A percentile compares a stretch with the other conserved stretches of the same genome.
These are phyloP conservation scores for Paxillus rubicundulus DNA, from an alignment of 768 basidiomycete species.

Conservation along the genomic window DNA sequence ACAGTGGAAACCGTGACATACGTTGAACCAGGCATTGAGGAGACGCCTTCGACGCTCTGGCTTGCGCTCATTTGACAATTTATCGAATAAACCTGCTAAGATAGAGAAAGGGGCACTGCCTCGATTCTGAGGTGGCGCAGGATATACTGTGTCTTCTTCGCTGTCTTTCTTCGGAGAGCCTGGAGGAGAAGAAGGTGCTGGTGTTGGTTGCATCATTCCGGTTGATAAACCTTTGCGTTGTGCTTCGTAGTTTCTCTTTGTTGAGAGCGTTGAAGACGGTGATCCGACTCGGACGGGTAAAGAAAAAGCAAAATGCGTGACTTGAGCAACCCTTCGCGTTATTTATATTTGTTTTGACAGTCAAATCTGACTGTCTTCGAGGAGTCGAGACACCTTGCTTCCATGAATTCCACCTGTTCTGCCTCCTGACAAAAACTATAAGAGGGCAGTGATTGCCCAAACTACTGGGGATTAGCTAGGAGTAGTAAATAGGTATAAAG, in stretches of 20 bases:
- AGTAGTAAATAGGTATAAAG: too few relatives aligned
- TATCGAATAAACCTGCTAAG: conserved; percentile 71
- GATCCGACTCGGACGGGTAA: too few relatives aligned
- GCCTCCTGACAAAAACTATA: too few relatives aligned
- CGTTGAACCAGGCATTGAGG: conserved; percentile 77
- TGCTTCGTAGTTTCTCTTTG: not conserved
- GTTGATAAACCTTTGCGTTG: not conserved
- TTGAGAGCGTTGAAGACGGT: not conserved
- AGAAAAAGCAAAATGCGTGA: not conserved
- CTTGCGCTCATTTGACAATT: conserved; percentile 68
- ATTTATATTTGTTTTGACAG: conserved; percentile 16
- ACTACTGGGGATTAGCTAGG: too few relatives aligned
- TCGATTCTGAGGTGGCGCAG: conserved; percentile 60
- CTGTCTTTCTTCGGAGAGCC: conserved; percentile 36
- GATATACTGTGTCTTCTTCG: conserved; percentile 39
- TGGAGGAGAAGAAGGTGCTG: conserved; percentile 60
- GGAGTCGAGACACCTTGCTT: too few relatives aligned
- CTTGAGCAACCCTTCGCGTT: conserved; percentile 12
- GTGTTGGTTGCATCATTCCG: conserved; percentile 59
- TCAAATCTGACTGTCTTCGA: too few relatives aligned
- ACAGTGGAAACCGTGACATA: conserved; percentile 37
- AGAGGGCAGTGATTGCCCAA: too few relatives aligned
- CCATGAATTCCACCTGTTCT: too few relatives aligned
- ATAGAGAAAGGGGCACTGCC: conserved; percentile 70
- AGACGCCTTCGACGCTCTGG: conserved; percentile 70